phyloP scores from a whole-genome alignment of 768 basidiomycete genomes.

The Calvatia gigantea region DNA sequence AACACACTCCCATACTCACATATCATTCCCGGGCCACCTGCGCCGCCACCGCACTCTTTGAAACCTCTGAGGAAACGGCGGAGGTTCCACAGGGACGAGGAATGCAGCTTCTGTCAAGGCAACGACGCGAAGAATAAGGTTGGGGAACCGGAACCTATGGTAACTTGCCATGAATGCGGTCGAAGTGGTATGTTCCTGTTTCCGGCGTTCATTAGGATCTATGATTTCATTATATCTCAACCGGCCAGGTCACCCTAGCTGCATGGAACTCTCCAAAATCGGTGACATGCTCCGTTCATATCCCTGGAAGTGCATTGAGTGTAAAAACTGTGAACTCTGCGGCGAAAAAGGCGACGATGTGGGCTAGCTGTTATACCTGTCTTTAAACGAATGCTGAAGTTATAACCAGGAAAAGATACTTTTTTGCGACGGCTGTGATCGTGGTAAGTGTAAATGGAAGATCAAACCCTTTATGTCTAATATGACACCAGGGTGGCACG shows the following conservation, averaged over 20 bases:
- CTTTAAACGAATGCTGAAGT: conserved; percentile 9
- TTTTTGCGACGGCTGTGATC: conserved; percentile 93
- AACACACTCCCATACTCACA: conserved; percentile 49
- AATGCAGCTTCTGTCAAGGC: conserved; percentile 80
- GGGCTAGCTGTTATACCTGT: conserved; percentile 29
- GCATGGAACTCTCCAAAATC: conserved; percentile 62
- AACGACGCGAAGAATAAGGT: conserved; percentile 56
- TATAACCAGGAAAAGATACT: conserved; percentile 64
- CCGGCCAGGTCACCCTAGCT: conserved; percentile 76
- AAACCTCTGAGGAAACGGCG: conserved; percentile 36
- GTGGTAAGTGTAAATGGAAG: conserved; percentile 46
- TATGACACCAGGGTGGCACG: conserved; percentile 67
- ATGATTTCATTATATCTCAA: conserved; percentile 12
- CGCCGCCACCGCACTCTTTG: conserved; percentile 35
- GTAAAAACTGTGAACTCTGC: conserved; percentile 91
- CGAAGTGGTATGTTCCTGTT: conserved; percentile 59
- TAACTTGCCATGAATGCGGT: conserved; percentile 79
- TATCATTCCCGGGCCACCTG: conserved; percentile 33
- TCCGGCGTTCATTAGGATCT: conserved; percentile 10
- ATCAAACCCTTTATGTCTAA: conserved; percentile 10
- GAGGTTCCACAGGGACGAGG: conserved; percentile 48
- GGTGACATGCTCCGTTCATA: conserved; percentile 65
- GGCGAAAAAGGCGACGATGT: conserved; percentile 85
- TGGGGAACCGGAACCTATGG: conserved; percentile 59
- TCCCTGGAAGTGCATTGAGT: conserved; percentile 86